Base-by-base conservation (phyloP, 805 yeast species). In the Candida cerambycidarum region DNA sequence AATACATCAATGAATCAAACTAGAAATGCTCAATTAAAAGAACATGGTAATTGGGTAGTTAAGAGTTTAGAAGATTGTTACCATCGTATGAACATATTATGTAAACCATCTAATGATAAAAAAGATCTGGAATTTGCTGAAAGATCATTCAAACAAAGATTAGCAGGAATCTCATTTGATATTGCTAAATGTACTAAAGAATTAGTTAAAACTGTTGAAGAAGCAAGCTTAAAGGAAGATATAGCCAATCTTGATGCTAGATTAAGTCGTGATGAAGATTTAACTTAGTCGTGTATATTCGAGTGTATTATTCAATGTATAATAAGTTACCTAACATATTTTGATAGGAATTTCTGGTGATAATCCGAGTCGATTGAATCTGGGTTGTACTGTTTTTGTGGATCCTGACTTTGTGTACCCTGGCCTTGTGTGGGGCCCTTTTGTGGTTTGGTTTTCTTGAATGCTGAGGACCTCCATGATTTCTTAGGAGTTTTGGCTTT, bases 181-280 rank as follows among this genome's bases (percentile, higher is more conserved):
- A 87, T 92, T 66, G 97, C 97, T 17, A 89, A 92, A 64, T 85
- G 95, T 62, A 92, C 97, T 4, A 92, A 90, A 62, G 98, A 92
- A 63, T 75, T 92, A 58, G 98, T 92, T 15, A 90, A 90, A 67
- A 87, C 96, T 1, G 97, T 92, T 4, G 97, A 92, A 61, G 97
- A 90, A 59, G 96, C 96, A 17, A 85, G 90, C 57, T 69, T 90
- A 55, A 84, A 84, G 56, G 90, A 85, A 52, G 96, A 89, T 55
- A 85, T 90, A 54, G 89, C 82, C 4, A 82, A 83, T 51, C 73
- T 89, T 52, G 90, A 89, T 63, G 81, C 88, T 10, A 76, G 85
- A 52, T 59, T 82, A 42, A 64, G 57, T 39, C 71, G 58, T 15
- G 59, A 49, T 15, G 66, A 62, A 38, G 70, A 64, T 51, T 56